phyloP scores from a whole-genome alignment of 2,329 filamentous ascomycete genomes.

The Chaetomiaceae sp. region DNA sequence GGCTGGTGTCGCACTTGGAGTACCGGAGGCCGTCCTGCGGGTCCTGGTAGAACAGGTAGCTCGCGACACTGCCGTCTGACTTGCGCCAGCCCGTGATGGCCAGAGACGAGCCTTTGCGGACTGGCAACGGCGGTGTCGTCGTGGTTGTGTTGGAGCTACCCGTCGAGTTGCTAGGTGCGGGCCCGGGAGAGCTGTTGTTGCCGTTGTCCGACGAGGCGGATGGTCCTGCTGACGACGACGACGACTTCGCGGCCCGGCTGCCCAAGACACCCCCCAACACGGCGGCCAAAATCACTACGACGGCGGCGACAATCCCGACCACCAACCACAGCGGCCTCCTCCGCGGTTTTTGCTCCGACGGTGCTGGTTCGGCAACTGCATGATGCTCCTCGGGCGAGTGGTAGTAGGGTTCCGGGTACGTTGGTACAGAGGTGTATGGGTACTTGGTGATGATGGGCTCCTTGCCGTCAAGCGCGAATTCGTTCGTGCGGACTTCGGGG shows the following conservation, averaged over 20 bases:
- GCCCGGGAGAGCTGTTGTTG: background rate
- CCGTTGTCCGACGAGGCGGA: background rate
- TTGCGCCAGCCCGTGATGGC: constrained; percentile 15
- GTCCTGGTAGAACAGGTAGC: constrained; percentile 17
- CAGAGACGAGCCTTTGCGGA: constrained; percentile 14
- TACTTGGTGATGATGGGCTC: background rate
- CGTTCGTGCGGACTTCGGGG: background rate
- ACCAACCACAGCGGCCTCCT: constrained; percentile 5
- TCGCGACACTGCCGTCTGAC: constrained; percentile 10
- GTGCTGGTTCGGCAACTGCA: background rate
- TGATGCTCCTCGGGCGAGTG: background rate
- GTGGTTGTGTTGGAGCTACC: background rate
- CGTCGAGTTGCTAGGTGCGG: too few species aligned
- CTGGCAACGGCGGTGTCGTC: background rate
- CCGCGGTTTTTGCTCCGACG: background rate
- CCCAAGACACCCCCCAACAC: constrained; percentile 15
- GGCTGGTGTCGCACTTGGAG: constrained; percentile 11
- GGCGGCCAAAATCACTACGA: constrained; percentile 10
- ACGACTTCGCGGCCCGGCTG: constrained; percentile 1
- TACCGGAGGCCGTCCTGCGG: constrained; percentile 6
- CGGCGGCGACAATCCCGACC: background rate
- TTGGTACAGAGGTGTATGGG: too few species aligned
- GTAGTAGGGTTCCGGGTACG: background rate
- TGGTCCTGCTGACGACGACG: background rate
- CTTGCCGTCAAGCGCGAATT: background rate